A percentile compares a stretch with the other conserved stretches of the same genome.
Evolutionary conservation across 1,284 basidiomycete genomes (phyloP).

Genomic region (Pseudozyma thailandica): DNA sequence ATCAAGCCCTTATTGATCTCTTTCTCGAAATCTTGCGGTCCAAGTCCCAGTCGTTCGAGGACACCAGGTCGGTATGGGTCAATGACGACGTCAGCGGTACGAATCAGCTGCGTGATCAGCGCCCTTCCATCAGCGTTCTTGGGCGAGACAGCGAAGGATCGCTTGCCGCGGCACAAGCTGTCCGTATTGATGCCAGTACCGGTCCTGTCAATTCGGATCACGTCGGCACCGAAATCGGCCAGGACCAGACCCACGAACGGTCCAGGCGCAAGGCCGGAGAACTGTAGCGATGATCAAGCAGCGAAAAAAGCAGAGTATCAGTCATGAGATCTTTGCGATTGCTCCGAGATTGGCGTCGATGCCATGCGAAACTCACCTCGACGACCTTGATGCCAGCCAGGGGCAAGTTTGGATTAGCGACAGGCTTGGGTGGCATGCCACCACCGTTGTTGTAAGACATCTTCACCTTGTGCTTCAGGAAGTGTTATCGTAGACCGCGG

Average conservation of each 20-base stretch:
- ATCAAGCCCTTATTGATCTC: conserved; percentile 70
- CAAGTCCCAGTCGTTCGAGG: conserved; percentile 80
- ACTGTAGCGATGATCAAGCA: conserved; percentile 70
- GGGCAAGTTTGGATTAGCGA: conserved; percentile 28
- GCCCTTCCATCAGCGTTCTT: conserved; percentile 75
- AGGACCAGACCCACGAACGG: conserved; percentile 81
- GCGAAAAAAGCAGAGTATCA: not conserved
- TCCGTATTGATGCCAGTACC: conserved; percentile 61
- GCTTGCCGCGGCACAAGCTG: conserved; percentile 76
- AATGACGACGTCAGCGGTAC: conserved; percentile 80
- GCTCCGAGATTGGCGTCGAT: not conserved
- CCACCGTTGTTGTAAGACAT: conserved; percentile 24
- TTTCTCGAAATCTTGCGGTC: conserved; percentile 76
- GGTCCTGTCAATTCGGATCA: conserved; percentile 79
- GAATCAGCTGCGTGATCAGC: conserved; percentile 74
- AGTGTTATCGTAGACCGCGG: not conserved
- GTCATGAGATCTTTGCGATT: no score
- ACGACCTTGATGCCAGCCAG: conserved; percentile 39
- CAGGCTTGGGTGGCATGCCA: conserved; percentile 24
- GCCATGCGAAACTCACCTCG: conserved; percentile 45
- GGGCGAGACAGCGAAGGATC: conserved; percentile 77
- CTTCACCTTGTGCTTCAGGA: no score
- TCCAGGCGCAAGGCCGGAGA: conserved; percentile 84
- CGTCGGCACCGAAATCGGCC: conserved; percentile 82
- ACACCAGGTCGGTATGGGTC: conserved; percentile 86